Percentiles rank a stretch among this genome's conserved stretches.
These are phyloP conservation scores for Litchi chinensis DNA, from an alignment of 345 rosid genomes.

Conservation along the genomic window DNA sequence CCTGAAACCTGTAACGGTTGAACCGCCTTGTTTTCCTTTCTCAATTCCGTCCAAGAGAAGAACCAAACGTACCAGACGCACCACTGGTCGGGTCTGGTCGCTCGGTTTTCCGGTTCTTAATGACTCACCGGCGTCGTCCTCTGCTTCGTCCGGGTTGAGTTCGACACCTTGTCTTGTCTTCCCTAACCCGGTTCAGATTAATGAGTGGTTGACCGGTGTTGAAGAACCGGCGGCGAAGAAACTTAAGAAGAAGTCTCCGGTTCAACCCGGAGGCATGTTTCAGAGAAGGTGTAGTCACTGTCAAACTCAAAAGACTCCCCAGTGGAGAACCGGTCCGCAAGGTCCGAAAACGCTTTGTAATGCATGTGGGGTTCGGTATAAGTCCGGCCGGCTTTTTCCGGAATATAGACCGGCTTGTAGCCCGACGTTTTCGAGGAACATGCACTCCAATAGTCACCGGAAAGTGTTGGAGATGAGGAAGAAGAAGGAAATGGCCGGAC, in stretches of 20 bases:
- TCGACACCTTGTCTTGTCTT: neutral
- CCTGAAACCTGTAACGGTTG: constrained; percentile 11
- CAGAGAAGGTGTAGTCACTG: constrained; percentile 59
- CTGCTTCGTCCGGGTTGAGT: constrained; percentile 29
- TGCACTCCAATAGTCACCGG: constrained; percentile 60
- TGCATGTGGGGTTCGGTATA: constrained; percentile 64
- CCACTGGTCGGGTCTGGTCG: constrained; percentile 34
- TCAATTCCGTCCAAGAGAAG: constrained; percentile 47
- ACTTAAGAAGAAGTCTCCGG: constrained; percentile 34
- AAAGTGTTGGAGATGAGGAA: constrained; percentile 58
- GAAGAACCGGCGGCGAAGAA: constrained; percentile 36
- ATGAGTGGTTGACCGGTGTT: constrained; percentile 1
- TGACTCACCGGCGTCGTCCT: constrained; percentile 32
- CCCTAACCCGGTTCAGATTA: neutral
- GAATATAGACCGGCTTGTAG: constrained; percentile 71
- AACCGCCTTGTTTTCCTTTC: constrained; percentile 21
- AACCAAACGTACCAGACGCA: constrained; percentile 40
- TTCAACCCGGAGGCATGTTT: constrained; percentile 23
- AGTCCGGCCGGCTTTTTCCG: constrained; percentile 63
- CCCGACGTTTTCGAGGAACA: constrained; percentile 47
- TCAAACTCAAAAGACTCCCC: constrained; percentile 60
- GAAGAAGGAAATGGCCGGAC: constrained; percentile 31
- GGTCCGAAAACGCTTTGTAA: constrained; percentile 64
- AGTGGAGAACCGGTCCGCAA: constrained; percentile 64
- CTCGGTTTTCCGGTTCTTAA: constrained; percentile 20